Conservation (phyloP, 345 rosid species). For the Lepidium sativum region DNA sequence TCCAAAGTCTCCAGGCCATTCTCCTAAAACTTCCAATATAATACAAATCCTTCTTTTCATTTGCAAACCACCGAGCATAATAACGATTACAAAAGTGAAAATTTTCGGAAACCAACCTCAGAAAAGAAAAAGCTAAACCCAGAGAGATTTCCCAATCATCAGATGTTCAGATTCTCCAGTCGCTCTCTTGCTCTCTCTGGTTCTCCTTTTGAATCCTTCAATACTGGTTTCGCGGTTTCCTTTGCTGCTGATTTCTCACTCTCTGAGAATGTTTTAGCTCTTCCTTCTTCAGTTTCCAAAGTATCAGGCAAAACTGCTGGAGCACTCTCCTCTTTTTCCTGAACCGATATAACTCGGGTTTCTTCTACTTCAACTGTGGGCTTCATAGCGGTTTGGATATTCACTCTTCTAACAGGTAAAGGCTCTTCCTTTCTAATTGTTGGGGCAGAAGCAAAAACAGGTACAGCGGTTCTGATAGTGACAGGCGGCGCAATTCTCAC, state of each 20-base stretch:
- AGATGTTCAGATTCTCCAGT: slow-evolving; percentile 52
- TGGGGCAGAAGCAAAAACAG: slow-evolving; percentile 57
- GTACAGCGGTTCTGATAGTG: slow-evolving; percentile 62
- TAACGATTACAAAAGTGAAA: slow-evolving; percentile 14
- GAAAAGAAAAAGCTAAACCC: background rate
- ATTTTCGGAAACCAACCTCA: slow-evolving; percentile 26
- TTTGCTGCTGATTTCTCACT: slow-evolving; percentile 11
- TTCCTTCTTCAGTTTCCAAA: slow-evolving; percentile 10
- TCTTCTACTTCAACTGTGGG: slow-evolving; percentile 8
- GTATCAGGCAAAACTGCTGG: slow-evolving; percentile 11
- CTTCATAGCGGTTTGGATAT: slow-evolving; percentile 18
- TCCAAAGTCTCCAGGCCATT: slow-evolving; percentile 7
- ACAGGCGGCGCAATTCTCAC: slow-evolving; percentile 60
- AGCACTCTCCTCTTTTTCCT: background rate
- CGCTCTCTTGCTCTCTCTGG: slow-evolving; percentile 29
- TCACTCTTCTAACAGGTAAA: slow-evolving; percentile 30
- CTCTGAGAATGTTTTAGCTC: background rate
- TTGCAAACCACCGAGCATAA: slow-evolving; percentile 25
- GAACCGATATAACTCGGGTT: background rate
- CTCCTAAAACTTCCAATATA: slow-evolving; percentile 25
- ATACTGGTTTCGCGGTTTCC: slow-evolving; percentile 25
- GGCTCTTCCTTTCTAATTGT: slow-evolving; percentile 28
- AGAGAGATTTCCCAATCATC: slow-evolving; percentile 10
- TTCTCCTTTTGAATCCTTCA: slow-evolving; percentile 26
- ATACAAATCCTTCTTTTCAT: slow-evolving; percentile 20